Base-by-base conservation (phyloP, 2,329 filamentous ascomycete genomes). In the Diaporthe velutina region DNA sequence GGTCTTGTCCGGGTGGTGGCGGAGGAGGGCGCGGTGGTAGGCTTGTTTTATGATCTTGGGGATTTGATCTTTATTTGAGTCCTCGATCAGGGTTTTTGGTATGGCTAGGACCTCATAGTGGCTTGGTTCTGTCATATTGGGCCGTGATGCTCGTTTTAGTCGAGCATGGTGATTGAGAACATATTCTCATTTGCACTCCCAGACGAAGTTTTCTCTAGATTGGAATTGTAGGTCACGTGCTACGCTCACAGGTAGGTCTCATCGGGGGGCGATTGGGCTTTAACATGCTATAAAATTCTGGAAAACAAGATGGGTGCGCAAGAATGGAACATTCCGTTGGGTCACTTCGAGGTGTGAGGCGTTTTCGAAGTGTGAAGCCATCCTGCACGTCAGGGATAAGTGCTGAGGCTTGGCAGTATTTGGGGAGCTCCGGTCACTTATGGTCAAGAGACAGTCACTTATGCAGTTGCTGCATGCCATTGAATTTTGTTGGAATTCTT, bases 1-100 rank as follows among this genome's bases (percentile, higher is more conserved):
- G 13, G 81, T 78, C 79, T 93, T 92, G 84, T 93, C 91, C 3
- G 92, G 92, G 82, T 94, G 92, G 84, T 93, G 88, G 77, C 86
- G 88, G 22, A 94, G 88, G 45, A 94, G 87, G 30, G 92, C 90
- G 71, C 89, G 88, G 81, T 88, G 90, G 83, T 93, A 94, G 75
- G 91, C 91, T 75, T 87, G 87, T 80, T 91, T 93, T 75, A 93
- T 84, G 68, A 89, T 83, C 66, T 86, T 83, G 77, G 84, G 80
- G 38, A 72, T 70, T 45, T 64, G 74, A 54, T 86, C 81, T 79
- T 87, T 84, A 75, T 83, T 78, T 71, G 85, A 80, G 74, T 84
- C 81, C 78, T 86, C 82, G 74, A 90, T 84, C 72, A 89, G 81
- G 73, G 85, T 78, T 25, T 85, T 85, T 17, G 88, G 88, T 75